A percentile compares a stretch with the other conserved stretches of the same genome.
Conservation (phyloP, 371 early-diverging fungal genomes). For the Actinomucor elegans region DNA sequence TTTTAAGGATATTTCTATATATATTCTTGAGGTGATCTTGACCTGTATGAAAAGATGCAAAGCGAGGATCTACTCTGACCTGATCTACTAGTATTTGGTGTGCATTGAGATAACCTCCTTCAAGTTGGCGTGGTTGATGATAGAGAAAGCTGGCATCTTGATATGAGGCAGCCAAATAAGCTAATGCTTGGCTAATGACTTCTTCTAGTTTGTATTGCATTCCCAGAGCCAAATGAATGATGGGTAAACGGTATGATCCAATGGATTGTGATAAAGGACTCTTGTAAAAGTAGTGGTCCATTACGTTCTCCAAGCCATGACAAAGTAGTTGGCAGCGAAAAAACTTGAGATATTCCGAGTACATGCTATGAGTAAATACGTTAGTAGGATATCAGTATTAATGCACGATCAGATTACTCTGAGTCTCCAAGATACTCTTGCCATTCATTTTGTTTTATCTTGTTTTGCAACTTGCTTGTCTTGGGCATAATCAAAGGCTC, state of each 20-base stretch:
- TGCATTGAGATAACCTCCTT: conserved; percentile 1
- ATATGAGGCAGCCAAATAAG: conserved; percentile 29
- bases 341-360: conserved; percentile 26
- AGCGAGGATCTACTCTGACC: conserved; percentile 9
- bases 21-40: not conserved
- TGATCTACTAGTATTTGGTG: conserved; percentile 8
- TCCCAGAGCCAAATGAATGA: conserved; percentile 34
- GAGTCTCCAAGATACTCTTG: conserved; percentile 24
- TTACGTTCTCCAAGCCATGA: conserved; percentile 16
- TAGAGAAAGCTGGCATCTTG: conserved; percentile 7
- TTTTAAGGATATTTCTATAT: not conserved
- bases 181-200: conserved; percentile 30
- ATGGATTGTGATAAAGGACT: conserved; percentile 16
- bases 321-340: conserved; percentile 23
- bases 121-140: not conserved
- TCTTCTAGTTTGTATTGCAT: conserved; percentile 19
- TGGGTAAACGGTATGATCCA: conserved; percentile 16
- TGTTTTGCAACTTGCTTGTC: conserved; percentile 2
- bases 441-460: conserved; percentile 15
- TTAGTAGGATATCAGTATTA: not conserved
- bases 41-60: not conserved
- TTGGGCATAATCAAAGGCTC: conserved; percentile 4
- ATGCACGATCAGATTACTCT: conserved; percentile 10
- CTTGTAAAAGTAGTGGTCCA: conserved; percentile 19
- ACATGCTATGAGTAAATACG: conserved; percentile 11